Base-by-base conservation (phyloP, 352 stramenopile species). In the Ochromonadaceae sp. region DNA sequence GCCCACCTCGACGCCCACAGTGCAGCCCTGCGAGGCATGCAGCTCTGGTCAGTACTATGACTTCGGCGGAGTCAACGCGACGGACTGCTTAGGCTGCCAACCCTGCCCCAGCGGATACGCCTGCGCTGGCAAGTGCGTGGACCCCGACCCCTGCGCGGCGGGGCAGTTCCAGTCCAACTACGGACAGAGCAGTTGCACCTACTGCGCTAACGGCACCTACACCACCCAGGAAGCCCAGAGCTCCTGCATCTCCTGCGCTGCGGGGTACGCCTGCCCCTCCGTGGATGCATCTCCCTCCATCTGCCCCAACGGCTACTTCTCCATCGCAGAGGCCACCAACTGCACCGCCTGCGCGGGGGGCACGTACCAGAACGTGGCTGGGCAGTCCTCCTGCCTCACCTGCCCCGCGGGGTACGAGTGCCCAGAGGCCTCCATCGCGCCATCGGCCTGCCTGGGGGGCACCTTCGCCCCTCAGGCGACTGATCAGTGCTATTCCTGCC, bases 271-370 rank as follows among this genome's bases (percentile, higher is more conserved):
- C 15, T 70, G 72, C 55, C 80, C 82, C 75, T 82, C 0, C 81
- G 74, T 1, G 59, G 70, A 3, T 89, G 74, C 70, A 80, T 82
- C 0, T 59, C 69, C 34, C 55, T 74, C 77, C 22, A 68, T 67
- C 2, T 94, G 86, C 58, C 80, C 83, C 0, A 75, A 78, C 1
- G 86, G 86, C 1, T 91, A 77, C 69, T 90, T 76, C 52, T 93
- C 55, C 31, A 44, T 47, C 32, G 53, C 25, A 12, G 14, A 12
- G 1, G 34, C 22, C 3, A 44, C 41, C 2, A 31, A 28, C 28
- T 71, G 66, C 63, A 34, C 20, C 20, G 36, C 55, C 9, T 77
- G 72, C 42, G 61, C 53, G 2, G 63, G 34, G 10, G 72, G 74
- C 9, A 72, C 65, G 7, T 80, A 81, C 55, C 38, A 62, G 17